Percentiles rank a stretch among this genome's conserved stretches.
Conservation (phyloP, 1,284 basidiomycete genomes). For the Ganoderma meredithae region DNA sequence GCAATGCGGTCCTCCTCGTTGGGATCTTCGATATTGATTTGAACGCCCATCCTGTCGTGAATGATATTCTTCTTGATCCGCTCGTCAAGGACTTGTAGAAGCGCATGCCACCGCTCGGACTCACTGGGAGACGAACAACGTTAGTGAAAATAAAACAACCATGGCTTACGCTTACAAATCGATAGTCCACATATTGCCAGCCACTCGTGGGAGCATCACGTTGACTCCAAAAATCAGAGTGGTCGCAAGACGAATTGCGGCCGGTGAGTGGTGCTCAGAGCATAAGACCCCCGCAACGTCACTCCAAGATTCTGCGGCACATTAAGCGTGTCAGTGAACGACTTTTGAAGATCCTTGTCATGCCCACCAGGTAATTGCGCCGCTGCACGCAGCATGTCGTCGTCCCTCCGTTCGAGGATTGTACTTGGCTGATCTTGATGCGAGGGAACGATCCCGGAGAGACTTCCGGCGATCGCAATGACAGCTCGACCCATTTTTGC, state of each 20-base stretch:
- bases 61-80: conserved; percentile 8
- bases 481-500: conserved; percentile 56
- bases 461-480: conserved; percentile 43
- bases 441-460: background rate
- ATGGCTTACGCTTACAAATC: conserved; percentile 4
- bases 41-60: background rate
- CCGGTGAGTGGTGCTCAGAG: conserved; percentile 60
- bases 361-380: conserved; percentile 69
- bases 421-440: conserved; percentile 11
- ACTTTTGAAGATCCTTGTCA: background rate
- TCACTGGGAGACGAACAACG: background rate
- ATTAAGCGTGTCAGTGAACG: background rate
- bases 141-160: background rate
- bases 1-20: conserved; percentile 47
- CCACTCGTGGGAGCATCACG: conserved; percentile 54
- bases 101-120: too few species aligned
- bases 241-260: conserved; percentile 62
- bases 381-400: conserved; percentile 61
- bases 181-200: background rate
- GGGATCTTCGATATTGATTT: background rate
- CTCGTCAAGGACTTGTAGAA: conserved; percentile 13
- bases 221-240: conserved; percentile 61
- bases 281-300: conserved; percentile 52
- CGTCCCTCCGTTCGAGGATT: conserved; percentile 46
- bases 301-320: conserved; percentile 56